Evolutionary conservation across 306 rosid genomes (phyloP), one percentile per base, ranked within the genome.

Genomic region (Prosopis cineraria): DNA sequence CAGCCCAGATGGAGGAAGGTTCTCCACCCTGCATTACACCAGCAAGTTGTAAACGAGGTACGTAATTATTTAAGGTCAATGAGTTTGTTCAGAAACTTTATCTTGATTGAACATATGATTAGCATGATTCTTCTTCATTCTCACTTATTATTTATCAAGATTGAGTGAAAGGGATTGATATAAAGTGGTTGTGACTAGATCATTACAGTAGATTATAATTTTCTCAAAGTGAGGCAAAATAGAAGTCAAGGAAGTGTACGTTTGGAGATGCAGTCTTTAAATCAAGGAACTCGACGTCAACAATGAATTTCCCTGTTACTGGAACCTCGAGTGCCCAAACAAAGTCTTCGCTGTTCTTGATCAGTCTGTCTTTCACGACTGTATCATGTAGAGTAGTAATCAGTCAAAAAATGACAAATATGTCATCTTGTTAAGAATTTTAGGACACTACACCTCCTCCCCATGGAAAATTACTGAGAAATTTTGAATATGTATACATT

Each of bases 321-420:
- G 99, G 98, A 78, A 93, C 93, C 86, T 96, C 99, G 70, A 93
- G 79, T 74, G 91, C 85, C 99, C 99, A 96, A 77, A 93, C 91
- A 78, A 96, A 96, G 76, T 91, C 99, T 22, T 95, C 99, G 78
- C 84, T 91, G 82, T 59, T 90, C 84, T 90, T 96, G 59, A 96
- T 82, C 88, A 87, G 83, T 77, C 68, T 96, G 85, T 96, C 97
- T 79, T 71, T 88, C 20, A 96, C 80, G 73, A 86, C 99, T 96
- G 86, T 78, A 89, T 25, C 44, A 68, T 64, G 19, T 6, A 68
- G 70, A 76, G 45, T 11, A 63, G 17, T 60, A 59, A 68, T 41
- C 58, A 79, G 58, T n/a, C 47, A 25, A 75, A 72, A 60, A 68
- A 67, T 29, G 44, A 66, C 40, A 6, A 40, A 53, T 74, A 8